Percentiles rank a stretch among this genome's conserved stretches.
phyloP scores from a whole-genome alignment of 768 basidiomycete species.

The Boletus rufocinnamomeus region DNA sequence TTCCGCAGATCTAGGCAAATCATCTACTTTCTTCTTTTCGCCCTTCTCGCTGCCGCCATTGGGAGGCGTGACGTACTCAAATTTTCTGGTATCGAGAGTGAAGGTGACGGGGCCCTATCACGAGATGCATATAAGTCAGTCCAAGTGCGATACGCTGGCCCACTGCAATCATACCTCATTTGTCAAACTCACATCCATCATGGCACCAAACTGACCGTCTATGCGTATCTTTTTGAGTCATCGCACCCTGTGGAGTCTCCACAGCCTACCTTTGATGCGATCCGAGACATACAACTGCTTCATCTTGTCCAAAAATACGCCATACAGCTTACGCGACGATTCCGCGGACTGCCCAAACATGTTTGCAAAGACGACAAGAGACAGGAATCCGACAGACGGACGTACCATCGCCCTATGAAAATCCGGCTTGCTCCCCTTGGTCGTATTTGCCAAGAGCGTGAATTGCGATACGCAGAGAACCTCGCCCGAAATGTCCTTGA shows the following conservation, averaged over 20 bases:
- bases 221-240: not conserved
- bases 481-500: slow-evolving; percentile 88
- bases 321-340: slow-evolving; percentile 68
- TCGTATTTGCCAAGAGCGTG: slow-evolving; percentile 83
- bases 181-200: slow-evolving; percentile 88
- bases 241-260: not conserved
- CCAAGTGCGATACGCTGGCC: not conserved
- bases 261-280: slow-evolving; percentile 70
- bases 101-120: slow-evolving; percentile 81
- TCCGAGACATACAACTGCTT: slow-evolving; percentile 65
- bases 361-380: not conserved
- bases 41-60: slow-evolving; percentile 12
- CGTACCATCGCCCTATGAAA: slow-evolving; percentile 92
- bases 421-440: slow-evolving; percentile 88
- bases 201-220: slow-evolving; percentile 96
- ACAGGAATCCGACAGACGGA: not conserved
- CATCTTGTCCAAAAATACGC: slow-evolving; percentile 69
- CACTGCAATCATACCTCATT: slow-evolving; percentile 67
- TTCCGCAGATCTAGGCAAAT: slow-evolving; percentile 9
- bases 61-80: slow-evolving; percentile 54
- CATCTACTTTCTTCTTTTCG: slow-evolving; percentile 8
- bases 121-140: slow-evolving; percentile 3
- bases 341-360: slow-evolving; percentile 55
- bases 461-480: slow-evolving; percentile 96
- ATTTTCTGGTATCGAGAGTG: slow-evolving; percentile 80